These are phyloP conservation scores for Grigorovia transvaalensis DNA, from an alignment of 805 yeast species.

Conservation along the genomic window DNA sequence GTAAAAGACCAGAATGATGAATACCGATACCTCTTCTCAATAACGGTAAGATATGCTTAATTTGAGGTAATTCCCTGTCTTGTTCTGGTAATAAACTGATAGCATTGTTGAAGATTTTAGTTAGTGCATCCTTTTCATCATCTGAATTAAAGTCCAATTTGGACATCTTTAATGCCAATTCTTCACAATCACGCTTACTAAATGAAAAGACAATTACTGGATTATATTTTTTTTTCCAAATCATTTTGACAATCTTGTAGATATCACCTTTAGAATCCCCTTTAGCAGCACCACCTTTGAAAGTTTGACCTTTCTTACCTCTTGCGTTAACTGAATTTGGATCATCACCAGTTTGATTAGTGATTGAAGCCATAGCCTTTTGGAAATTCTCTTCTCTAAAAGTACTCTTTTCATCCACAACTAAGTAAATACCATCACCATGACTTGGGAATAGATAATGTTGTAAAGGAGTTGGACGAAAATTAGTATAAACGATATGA, in stretches of 20 bases:
- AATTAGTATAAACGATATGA: constrained; percentile 96
- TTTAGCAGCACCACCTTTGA: constrained; percentile 65
- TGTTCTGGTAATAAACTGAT: constrained; percentile 77
- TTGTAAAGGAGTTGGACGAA: constrained; percentile 97
- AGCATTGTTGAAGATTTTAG: constrained; percentile 86
- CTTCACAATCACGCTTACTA: constrained; percentile 93
- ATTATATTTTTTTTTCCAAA: constrained; percentile 90
- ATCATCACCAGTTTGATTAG: constrained; percentile 76
- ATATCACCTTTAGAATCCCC: constrained; percentile 73
- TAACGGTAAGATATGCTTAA: constrained; percentile 80
- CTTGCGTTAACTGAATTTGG: constrained; percentile 48
- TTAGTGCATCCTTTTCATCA: constrained; percentile 84
- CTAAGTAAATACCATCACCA: constrained; percentile 95
- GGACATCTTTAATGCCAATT: constrained; percentile 88
- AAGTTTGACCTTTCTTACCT: constrained; percentile 71
- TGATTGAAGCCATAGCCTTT: constrained; percentile 92
- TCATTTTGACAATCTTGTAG: constrained; percentile 94
- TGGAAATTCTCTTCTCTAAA: constrained; percentile 97
- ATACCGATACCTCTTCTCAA: constrained; percentile 94
- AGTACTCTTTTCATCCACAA: constrained; percentile 92
- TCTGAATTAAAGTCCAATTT: constrained; percentile 89
- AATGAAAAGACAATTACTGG: constrained; percentile 99
- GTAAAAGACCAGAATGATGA: constrained; percentile 93
- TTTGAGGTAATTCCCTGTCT: constrained; percentile 90
- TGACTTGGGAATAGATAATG: constrained; percentile 97